These are phyloP conservation scores for Aspergillus fumigatus DNA, from an alignment of 2,329 filamentous ascomycete genomes.

Conservation along the genomic window DNA sequence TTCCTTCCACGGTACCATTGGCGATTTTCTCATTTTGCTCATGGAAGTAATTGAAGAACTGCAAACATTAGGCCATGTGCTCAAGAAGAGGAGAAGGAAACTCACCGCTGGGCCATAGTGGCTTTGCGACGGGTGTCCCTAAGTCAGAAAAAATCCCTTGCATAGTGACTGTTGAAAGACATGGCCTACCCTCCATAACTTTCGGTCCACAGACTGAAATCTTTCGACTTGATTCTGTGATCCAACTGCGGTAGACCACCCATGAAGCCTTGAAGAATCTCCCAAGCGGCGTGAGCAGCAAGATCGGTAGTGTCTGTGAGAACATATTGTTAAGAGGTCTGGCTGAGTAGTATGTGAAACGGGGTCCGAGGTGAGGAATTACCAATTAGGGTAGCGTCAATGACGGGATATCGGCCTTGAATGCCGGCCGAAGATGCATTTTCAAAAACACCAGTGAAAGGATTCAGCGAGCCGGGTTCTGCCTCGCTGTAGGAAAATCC, in stretches of 20 bases:
- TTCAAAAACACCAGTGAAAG: slow-evolving; percentile 43
- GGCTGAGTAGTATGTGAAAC: not conserved
- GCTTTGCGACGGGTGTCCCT: slow-evolving; percentile 24
- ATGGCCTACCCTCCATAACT: slow-evolving; percentile 45
- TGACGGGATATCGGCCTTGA: slow-evolving; percentile 46
- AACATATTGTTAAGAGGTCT: not conserved
- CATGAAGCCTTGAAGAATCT: slow-evolving; percentile 53
- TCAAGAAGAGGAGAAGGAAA: not conserved
- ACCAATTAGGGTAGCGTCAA: slow-evolving; percentile 46
- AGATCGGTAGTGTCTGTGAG: slow-evolving; percentile 51
- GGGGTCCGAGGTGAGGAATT: not conserved
- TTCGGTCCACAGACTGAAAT: slow-evolving; percentile 58
- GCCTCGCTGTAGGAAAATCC: slow-evolving; percentile 34
- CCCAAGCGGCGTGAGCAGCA: slow-evolving; percentile 52
- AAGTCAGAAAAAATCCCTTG: not conserved
- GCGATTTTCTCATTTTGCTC: slow-evolving; percentile 53
- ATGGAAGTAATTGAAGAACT: slow-evolving; percentile 56
- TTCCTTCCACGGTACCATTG: slow-evolving; percentile 46
- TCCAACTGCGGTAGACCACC: slow-evolving; percentile 47
- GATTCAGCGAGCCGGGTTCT: slow-evolving; percentile 40
- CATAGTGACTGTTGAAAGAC: not conserved
- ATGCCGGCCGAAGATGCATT: slow-evolving; percentile 41
- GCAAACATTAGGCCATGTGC: slow-evolving; percentile 9
- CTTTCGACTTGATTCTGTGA: slow-evolving; percentile 46
- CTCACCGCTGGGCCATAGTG: slow-evolving; percentile 48